A percentile compares a stretch with the other conserved stretches of the same genome.
Conservation (phyloP, 148 eudicot species). For the Tetragonia tetragonoides region DNA sequence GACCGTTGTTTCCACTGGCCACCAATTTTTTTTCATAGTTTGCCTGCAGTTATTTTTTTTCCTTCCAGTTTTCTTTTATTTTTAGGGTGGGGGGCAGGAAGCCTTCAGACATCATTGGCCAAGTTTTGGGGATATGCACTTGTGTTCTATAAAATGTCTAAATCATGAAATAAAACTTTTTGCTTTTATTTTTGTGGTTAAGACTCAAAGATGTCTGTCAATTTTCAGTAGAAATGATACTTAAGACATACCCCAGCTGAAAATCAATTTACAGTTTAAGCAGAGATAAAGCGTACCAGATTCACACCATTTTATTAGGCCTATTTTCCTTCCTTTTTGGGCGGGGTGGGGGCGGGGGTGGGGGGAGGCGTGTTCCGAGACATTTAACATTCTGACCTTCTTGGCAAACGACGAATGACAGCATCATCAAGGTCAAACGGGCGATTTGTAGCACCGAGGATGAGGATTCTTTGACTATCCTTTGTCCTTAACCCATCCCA, state of each 20-base stretch:
- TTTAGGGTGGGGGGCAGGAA: too few relatives aligned
- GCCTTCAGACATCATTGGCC: too few relatives aligned
- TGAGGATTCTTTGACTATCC: conserved; percentile 89
- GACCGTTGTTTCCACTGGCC: not conserved
- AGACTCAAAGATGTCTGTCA: not conserved
- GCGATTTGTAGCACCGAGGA: conserved; percentile 97
- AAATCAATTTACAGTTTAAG: not conserved
- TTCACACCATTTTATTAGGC: too few relatives aligned
- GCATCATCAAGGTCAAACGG: conserved; percentile 99
- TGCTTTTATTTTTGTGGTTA: too few relatives aligned
- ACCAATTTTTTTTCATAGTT: not conserved
- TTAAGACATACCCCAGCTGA: not conserved
- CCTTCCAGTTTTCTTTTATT: too few relatives aligned
- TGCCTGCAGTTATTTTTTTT: not conserved
- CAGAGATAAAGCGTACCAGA: not conserved
- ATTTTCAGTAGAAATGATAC: not conserved
- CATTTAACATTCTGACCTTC: conserved; percentile 47
- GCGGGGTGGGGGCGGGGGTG: not conserved
- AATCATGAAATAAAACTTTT: not conserved
- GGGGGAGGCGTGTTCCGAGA: not conserved
- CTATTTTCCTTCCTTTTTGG: not conserved
- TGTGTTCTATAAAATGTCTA: not conserved
- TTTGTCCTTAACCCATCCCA: conserved; percentile 99
- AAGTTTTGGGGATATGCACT: not conserved
- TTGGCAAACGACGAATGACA: conserved; percentile 91